Base-by-base conservation (phyloP, 768 basidiomycete genomes). In the Lanmaoa rubissima region DNA sequence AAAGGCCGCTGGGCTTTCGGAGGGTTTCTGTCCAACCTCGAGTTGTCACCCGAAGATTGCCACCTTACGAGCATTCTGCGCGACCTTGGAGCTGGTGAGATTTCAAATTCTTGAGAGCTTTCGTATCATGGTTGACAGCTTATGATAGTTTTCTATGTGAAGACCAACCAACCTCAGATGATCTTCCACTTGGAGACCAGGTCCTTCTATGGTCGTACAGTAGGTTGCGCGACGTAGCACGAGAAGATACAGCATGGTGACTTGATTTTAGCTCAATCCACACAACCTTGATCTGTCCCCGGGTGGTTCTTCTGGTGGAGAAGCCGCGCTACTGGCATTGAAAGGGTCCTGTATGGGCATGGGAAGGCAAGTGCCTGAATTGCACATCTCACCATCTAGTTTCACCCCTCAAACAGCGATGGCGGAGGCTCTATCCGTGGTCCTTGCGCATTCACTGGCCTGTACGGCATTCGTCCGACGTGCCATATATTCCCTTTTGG, bases 261-360 rank as follows among this genome's bases (percentile, higher is more conserved):
- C 44, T 19, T 34, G n/a, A 24, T 46, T 47, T 38, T 69, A 80
- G 44, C 62, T 72, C 32, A 81, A 83, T 54, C 82, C 82, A 1
- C 65, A 70, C 66, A 81, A 82, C 57, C 67, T 74, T 2, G 47
- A 66, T 13, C 64, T 80, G 21, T 79, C 77, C 0, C 65, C 74
- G 1, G 82, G 82, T 13, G 82, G 82, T n/a, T 81, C 79, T 11
- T 78, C 77, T 3, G 82, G 82, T 8, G 82, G 82, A 34, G 82
- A 81, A 63, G 72, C 74, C 6, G 79, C 82, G 0, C 61, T 82
- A 1, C 51, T 82, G 2, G 79, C 79, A 5, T 57, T 82, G 51
- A 74, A 74, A 36, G 80, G 80, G 34, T 72, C 74, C 19, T 75
- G 76, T 32, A 58, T 82, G 32, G 78, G 81, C 8, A 66, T 80